phyloP scores from a whole-genome alignment of 1,284 basidiomycete genomes.

The Cerioporus squamosus region DNA sequence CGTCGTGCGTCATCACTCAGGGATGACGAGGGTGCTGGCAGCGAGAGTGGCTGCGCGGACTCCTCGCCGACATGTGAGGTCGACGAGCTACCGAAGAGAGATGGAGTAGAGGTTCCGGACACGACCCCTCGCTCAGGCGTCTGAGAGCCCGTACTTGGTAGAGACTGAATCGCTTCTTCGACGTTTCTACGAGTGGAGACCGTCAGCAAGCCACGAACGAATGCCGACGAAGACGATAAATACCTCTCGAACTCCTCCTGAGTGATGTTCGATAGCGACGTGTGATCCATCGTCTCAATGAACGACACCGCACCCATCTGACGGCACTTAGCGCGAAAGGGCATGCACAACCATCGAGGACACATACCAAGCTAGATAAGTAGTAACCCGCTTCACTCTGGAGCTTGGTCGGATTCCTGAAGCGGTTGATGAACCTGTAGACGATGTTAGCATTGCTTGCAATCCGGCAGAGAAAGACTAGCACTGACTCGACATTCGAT shows the following conservation, averaged over 20 bases:
- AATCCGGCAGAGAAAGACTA: background rate
- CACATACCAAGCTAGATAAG: constrained; percentile 85
- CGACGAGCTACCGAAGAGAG: constrained; percentile 34
- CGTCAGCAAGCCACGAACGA: background rate
- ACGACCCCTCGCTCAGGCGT: constrained; percentile 45
- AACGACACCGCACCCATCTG: constrained; percentile 93
- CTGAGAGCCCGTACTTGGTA: constrained; percentile 63
- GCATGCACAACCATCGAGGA: background rate
- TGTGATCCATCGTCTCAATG: constrained; percentile 97
- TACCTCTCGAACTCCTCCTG: constrained; percentile 91
- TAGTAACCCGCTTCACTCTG: constrained; percentile 98
- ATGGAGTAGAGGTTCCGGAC: constrained; percentile 31
- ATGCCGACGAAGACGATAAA: background rate
- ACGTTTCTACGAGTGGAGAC: constrained; percentile 57
- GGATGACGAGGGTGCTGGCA: constrained; percentile 62
- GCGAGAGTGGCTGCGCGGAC: constrained; percentile 75
- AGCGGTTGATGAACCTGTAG: constrained; percentile 91
- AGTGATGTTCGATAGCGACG: constrained; percentile 89
- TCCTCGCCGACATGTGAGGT: constrained; percentile 80
- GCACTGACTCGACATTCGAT: constrained; percentile 89
- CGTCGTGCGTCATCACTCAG: constrained; percentile 80
- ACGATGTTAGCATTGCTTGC: background rate
- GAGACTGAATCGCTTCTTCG: constrained; percentile 80
- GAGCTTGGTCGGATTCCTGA: constrained; percentile 87
- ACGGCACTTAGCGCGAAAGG: no score